Evolutionary conservation across 2,329 filamentous ascomycete genomes (phyloP).

Genomic region (Clathrospora elynae): DNA sequence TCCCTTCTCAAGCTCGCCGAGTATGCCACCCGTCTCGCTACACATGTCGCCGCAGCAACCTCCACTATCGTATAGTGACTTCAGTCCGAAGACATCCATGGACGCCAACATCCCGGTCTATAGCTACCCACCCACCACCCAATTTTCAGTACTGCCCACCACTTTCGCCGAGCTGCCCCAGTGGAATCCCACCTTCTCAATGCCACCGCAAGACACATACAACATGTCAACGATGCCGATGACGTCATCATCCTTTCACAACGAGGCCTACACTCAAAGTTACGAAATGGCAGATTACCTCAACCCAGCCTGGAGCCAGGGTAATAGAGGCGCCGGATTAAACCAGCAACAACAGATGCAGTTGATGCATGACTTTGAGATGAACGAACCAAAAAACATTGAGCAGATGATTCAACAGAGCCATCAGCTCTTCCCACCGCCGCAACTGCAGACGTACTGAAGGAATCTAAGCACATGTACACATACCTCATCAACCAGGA

Average conservation of each 20-base stretch:
- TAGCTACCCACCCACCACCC: conserved; percentile 35
- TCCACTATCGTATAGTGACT: conserved; percentile 30
- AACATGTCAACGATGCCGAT: conserved; percentile 32
- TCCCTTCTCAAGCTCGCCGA: conserved; percentile 28
- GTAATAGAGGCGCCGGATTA: conserved; percentile 54
- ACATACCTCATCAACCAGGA: neutral
- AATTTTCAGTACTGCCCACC: conserved; percentile 43
- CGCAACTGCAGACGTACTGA: conserved; percentile 39
- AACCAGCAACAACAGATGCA: conserved; percentile 82
- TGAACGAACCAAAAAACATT: conserved; percentile 48
- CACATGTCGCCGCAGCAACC: conserved; percentile 37
- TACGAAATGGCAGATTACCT: conserved; percentile 49
- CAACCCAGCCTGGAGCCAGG: conserved; percentile 65
- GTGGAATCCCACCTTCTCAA: conserved; percentile 46
- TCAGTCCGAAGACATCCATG: conserved; percentile 40
- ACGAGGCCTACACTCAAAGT: conserved; percentile 44
- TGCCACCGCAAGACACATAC: conserved; percentile 40
- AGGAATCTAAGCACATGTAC: neutral
- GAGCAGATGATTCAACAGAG: conserved; percentile 51
- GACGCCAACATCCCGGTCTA: conserved; percentile 37
- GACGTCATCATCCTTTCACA: conserved; percentile 38
- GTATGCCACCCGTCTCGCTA: conserved; percentile 25
- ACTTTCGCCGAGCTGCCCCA: conserved; percentile 46
- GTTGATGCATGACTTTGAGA: conserved; percentile 80
- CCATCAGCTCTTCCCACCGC: conserved; percentile 45